phyloP scores from a whole-genome alignment of 2,329 filamentous ascomycete species.

The Colletotrichum sp. region DNA sequence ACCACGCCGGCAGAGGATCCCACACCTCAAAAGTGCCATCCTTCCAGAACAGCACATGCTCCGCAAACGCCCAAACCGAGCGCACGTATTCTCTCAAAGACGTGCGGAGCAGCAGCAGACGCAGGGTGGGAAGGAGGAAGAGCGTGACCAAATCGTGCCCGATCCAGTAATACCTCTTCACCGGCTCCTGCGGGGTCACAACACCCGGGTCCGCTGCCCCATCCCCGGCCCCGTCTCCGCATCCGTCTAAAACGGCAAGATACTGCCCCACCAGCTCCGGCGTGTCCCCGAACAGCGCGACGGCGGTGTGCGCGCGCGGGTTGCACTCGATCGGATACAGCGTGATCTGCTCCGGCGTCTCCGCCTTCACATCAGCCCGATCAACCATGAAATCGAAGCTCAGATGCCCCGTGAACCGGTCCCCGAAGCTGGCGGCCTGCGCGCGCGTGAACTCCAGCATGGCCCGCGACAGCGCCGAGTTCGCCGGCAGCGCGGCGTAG shows the following conservation, averaged over 20 bases:
- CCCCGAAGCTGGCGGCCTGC: constrained; percentile 57
- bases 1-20: constrained; percentile 63
- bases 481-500: constrained; percentile 62
- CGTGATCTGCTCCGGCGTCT: background rate
- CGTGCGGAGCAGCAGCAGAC: constrained; percentile 37
- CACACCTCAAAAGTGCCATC: constrained; percentile 57
- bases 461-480: constrained; percentile 57
- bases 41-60: constrained; percentile 54
- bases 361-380: constrained; percentile 35
- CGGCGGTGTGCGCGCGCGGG: constrained; percentile 71
- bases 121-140: constrained; percentile 52
- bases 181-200: constrained; percentile 25
- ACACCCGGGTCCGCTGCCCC: background rate
- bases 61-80: constrained; percentile 31
- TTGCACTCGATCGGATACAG: constrained; percentile 76
- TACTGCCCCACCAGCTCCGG: constrained; percentile 57
- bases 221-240: background rate
- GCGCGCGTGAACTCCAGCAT: constrained; percentile 70
- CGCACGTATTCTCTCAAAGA: background rate
- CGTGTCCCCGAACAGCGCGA: constrained; percentile 60
- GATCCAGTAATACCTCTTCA: constrained; percentile 62
- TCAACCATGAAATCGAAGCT: constrained; percentile 74
- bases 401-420: constrained; percentile 69
- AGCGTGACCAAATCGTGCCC: constrained; percentile 66
- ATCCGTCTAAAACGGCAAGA: constrained; percentile 45